Conservation (phyloP, 2,329 filamentous ascomycete species). For the Ramichloridium luteum region DNA sequence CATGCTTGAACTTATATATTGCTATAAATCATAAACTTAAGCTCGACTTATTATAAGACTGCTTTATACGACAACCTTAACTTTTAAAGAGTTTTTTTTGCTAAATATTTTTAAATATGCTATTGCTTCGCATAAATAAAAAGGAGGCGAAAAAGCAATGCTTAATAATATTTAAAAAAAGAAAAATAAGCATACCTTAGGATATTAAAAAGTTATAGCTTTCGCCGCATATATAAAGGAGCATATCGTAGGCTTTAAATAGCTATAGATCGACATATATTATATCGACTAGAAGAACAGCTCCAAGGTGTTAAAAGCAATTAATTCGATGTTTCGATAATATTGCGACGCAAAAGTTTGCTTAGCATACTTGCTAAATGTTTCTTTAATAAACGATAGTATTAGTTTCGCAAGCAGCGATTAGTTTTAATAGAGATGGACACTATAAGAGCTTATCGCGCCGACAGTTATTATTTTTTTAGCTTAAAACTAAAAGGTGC, state of each 20-base stretch:
- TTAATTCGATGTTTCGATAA: constrained; percentile 16
- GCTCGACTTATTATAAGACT: too few relatives aligned
- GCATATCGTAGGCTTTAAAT: constrained; percentile 7
- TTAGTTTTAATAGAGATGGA: constrained; percentile 17
- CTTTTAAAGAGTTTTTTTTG: too few relatives aligned
- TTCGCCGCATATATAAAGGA: constrained; percentile 10
- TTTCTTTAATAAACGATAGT: constrained; percentile 2
- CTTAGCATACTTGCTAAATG: constrained; percentile 13
- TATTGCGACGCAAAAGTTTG: constrained; percentile 13
- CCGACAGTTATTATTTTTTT: constrained; percentile 11
- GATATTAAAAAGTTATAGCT: constrained; percentile 11
- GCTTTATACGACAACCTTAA: too few relatives aligned
- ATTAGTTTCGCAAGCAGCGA: constrained; percentile 7
- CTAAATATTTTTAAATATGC: too few relatives aligned
- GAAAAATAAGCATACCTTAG: constrained; percentile 5
- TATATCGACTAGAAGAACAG: constrained; percentile 14
- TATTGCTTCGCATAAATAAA: constrained; percentile 13
- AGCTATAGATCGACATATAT: constrained; percentile 16
- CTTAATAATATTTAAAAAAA: constrained; percentile 8
- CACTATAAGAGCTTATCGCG: constrained; percentile 16
- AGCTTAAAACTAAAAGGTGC: constrained; percentile 11
- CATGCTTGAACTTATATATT: too few relatives aligned
- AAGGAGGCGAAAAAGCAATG: constrained; percentile 4
- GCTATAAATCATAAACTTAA: too few relatives aligned
- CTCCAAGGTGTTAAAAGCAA: constrained; percentile 11